Conservation (phyloP, 768 basidiomycete genomes). For the Tephrocybe sp. region DNA sequence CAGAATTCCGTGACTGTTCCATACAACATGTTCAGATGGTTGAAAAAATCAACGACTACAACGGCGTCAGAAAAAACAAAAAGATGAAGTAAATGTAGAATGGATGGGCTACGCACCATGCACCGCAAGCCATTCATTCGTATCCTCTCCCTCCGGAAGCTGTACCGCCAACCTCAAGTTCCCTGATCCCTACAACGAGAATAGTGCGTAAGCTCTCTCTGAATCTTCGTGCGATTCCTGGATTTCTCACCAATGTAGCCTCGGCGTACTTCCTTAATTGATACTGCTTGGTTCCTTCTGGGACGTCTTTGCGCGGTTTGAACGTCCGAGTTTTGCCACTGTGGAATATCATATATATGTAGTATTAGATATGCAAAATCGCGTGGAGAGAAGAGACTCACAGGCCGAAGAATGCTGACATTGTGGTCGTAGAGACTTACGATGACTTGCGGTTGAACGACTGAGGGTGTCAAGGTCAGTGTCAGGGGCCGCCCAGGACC, state of each 20-base stretch:
- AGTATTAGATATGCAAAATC: conserved; percentile 1
- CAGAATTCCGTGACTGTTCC: conserved; percentile 99
- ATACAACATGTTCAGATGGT: conserved; percentile 98
- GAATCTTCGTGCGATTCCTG: neutral
- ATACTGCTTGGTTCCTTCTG: conserved; percentile 96
- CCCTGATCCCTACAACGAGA: conserved; percentile 98
- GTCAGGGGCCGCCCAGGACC: too few species aligned
- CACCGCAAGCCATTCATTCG: conserved; percentile 99
- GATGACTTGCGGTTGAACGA: neutral
- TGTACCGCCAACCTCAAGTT: conserved; percentile 91
- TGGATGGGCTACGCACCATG: conserved; percentile 82
- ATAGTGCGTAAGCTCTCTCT: neutral
- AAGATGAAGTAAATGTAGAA: too few species aligned
- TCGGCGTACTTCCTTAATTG: conserved; percentile 97
- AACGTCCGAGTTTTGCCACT: conserved; percentile 93
- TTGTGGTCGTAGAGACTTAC: conserved; percentile 32
- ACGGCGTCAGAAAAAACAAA: too few species aligned
- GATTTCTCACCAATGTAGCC: conserved; percentile 73
- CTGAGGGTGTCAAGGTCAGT: too few species aligned
- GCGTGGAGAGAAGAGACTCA: conserved; percentile 38
- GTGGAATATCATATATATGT: too few species aligned
- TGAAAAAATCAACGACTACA: conserved; percentile 99
- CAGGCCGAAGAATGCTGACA: conserved; percentile 91
- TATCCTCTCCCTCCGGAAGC: conserved; percentile 94
- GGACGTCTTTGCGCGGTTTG: conserved; percentile 92